Percentiles rank a stretch among this genome's conserved stretches.
Conservation (phyloP, 345 rosid species). For the Sonneratia caseolaris region DNA sequence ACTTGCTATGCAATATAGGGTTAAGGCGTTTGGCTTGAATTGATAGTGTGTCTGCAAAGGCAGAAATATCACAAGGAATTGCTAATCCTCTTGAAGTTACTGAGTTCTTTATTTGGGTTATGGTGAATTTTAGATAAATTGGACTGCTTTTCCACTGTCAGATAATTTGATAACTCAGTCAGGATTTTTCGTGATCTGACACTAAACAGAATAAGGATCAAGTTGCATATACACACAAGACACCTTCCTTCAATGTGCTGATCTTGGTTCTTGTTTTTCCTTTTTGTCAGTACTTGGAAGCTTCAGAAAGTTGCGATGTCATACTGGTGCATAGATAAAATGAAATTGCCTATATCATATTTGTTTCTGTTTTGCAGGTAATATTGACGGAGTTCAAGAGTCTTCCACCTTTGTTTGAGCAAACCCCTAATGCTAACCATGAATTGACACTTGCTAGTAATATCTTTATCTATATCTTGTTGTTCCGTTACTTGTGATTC, state of each 20-base stretch:
- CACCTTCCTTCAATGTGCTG: not conserved
- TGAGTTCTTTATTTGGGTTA: no score
- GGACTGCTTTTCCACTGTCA: no score
- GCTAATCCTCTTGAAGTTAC: no score
- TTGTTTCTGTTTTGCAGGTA: constrained; percentile 33
- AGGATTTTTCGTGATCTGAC: no score
- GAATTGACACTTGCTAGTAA: constrained; percentile 82
- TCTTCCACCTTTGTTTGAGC: constrained; percentile 83
- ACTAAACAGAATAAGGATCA: not conserved
- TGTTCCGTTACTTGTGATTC: not conserved
- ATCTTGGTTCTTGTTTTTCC: not conserved
- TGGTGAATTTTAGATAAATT: no score
- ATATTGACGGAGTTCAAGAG: constrained; percentile 62
- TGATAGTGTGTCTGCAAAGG: no score
- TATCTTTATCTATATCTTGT: not conserved
- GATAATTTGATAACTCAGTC: no score
- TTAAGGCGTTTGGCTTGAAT: no score
- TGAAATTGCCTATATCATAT: not conserved
- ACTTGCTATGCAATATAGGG: no score
- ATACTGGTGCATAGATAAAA: not conserved
- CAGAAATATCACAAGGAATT: no score
- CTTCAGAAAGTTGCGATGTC: not conserved
- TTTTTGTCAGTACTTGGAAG: not conserved
- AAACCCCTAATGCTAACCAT: constrained; percentile 46
- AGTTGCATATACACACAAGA: no score